These are phyloP conservation scores for Claviceps monticola DNA, from an alignment of 2,329 filamentous ascomycete genomes.

Conservation along the genomic window DNA sequence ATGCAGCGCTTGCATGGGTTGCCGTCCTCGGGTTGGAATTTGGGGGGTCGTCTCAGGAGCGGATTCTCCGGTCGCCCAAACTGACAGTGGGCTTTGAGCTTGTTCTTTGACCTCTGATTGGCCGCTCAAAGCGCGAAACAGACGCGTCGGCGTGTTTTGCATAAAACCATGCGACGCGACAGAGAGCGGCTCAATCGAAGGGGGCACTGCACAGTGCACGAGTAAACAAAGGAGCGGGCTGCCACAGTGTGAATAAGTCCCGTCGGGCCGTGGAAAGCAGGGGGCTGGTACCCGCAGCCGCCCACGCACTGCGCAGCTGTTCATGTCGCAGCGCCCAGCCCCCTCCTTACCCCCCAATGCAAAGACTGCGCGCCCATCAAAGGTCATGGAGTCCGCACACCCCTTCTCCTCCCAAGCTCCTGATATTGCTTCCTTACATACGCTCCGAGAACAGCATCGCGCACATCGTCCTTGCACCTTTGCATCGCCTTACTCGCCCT, in stretches of 20 bases:
- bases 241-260: neutral
- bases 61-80: neutral
- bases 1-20: neutral
- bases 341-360: slow-evolving; percentile 4
- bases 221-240: neutral
- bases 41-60: neutral
- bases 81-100: neutral
- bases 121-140: neutral
- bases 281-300: slow-evolving; percentile 10
- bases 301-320: slow-evolving; percentile 4
- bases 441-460: neutral
- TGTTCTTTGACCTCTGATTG: neutral
- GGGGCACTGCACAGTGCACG: neutral
- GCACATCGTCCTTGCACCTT: neutral
- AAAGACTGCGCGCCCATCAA: slow-evolving; percentile 7
- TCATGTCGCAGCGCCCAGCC: slow-evolving; percentile 8
- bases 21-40: neutral
- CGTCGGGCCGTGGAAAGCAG: neutral
- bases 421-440: slow-evolving; percentile 1
- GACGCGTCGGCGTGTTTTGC: neutral
- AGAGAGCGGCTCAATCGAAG: neutral
- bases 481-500: slow-evolving; percentile 1
- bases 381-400: slow-evolving; percentile 7
- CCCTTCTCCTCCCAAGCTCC: slow-evolving; percentile 9
- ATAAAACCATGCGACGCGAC: neutral